Evolutionary conservation across 2,329 filamentous ascomycete species (phyloP).

Genomic region (Penicillium sp.): DNA sequence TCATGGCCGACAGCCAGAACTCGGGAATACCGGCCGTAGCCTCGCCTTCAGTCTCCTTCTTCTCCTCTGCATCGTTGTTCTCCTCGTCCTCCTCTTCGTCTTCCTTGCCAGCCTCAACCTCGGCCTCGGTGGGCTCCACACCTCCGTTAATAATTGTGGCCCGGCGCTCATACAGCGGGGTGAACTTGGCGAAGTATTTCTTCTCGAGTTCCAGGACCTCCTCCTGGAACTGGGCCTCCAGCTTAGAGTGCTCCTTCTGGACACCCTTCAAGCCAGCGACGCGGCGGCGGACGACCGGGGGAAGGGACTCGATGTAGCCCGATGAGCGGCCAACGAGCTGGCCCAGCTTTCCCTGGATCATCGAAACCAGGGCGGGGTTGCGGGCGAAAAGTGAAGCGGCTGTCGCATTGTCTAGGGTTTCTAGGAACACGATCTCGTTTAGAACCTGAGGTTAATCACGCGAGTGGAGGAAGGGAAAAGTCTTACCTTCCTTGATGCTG

Average conservation of each 20-base stretch:
- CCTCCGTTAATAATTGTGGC: conserved; percentile 87
- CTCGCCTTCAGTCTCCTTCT: conserved; percentile 47
- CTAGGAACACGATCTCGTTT: conserved; percentile 49
- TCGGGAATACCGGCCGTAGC: conserved; percentile 82
- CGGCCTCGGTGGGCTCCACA: conserved; percentile 80
- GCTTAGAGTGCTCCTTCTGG: conserved; percentile 97
- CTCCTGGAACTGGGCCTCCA: conserved; percentile 97
- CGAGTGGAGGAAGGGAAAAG: neutral
- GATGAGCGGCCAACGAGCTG: conserved; percentile 92
- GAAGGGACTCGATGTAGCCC: conserved; percentile 96
- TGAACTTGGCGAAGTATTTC: conserved; percentile 99
- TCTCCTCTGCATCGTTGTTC: conserved; percentile 59
- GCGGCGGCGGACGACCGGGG: conserved; percentile 82
- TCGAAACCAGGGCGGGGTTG: conserved; percentile 89
- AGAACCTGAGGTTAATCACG: conserved; percentile 10
- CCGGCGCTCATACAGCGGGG: conserved; percentile 93
- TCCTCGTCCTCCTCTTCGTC: conserved; percentile 67
- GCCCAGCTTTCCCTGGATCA: conserved; percentile 97
- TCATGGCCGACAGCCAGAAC: conserved; percentile 99
- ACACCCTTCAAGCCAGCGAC: conserved; percentile 96
- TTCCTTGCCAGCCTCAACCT: conserved; percentile 83
- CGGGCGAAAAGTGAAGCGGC: conserved; percentile 93
- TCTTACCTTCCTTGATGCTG: conserved; percentile 95
- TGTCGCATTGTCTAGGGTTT: conserved; percentile 83
- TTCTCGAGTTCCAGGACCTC: conserved; percentile 98